Evolutionary conservation across 2,329 filamentous ascomycete genomes (phyloP).

Genomic region (Colletotrichum cordylinicola): DNA sequence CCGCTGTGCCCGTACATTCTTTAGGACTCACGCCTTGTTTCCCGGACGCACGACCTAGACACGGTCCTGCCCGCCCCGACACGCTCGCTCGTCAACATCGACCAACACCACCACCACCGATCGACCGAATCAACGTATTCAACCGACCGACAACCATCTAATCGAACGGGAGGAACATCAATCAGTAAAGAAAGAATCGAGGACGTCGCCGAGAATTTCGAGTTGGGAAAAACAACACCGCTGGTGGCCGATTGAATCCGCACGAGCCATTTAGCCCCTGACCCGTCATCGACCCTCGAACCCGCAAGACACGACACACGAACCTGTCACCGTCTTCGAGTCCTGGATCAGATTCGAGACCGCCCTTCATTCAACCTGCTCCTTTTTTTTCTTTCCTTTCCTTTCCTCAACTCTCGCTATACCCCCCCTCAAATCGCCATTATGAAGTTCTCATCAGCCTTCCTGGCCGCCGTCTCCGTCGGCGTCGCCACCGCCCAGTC

Average conservation of each 20-base stretch:
- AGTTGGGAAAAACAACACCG: neutral
- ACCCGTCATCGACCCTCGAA: neutral
- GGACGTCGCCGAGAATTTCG: neutral
- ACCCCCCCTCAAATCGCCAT: neutral
- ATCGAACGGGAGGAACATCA: neutral
- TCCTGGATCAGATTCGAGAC: neutral
- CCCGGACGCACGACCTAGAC: slow-evolving; percentile 10
- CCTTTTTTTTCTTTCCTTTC: neutral
- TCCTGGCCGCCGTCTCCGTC: slow-evolving; percentile 17
- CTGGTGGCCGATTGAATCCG: neutral
- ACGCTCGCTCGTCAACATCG: slow-evolving; percentile 11
- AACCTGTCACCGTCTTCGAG: neutral
- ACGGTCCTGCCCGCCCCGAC: neutral
- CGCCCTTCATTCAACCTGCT: neutral
- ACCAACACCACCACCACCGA: neutral
- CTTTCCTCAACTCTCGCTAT: neutral
- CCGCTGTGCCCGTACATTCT: slow-evolving; percentile 15
- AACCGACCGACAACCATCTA: neutral
- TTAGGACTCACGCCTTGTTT: slow-evolving; percentile 16
- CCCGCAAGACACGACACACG: neutral
- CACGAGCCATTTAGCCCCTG: neutral
- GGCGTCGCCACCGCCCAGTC: slow-evolving; percentile 15
- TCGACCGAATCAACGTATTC: neutral
- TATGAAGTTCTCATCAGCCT: slow-evolving; percentile 12
- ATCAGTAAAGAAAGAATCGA: neutral